Base-by-base conservation (phyloP, 441 rosid species). In the Eutrema salsugineum region DNA sequence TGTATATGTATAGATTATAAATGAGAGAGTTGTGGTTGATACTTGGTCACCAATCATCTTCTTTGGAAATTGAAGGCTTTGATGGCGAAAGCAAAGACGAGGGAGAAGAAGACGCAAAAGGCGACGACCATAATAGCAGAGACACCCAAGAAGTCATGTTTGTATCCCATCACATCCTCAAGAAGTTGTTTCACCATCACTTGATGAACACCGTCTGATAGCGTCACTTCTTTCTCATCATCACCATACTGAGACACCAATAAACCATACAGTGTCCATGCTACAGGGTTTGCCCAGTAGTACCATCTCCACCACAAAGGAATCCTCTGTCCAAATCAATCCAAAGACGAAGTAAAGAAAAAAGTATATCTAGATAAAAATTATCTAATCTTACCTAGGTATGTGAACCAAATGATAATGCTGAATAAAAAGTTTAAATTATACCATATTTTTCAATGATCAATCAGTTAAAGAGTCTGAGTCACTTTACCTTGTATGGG, bases 251-350 rank as follows among this genome's bases (percentile, higher is more conserved):
- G 99, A 8, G 98, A 95, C 19, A 85, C 83, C 70, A 89, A 48
- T 28, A 95, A 90, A 53, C 99, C 99, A 55, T 95, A 93, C 11
- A 93, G 76, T 59, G 89, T 86, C 98, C 99, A 95, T 1, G 99
- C 98, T 8, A 95, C 75, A 0, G 98, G 99, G 77, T 93, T 91
- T 70, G 98, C 99, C 99, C 98, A 93, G 76, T 93, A 95, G 65
- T 95, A 95, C 99, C 99, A 95, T 77, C 99, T 91, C 99, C 98
- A 93, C 97, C 96, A 95, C 43, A 87, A 57, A 0, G 99, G 99
- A 36, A 95, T 93, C 83, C 98, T 91, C 99, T 95, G 97, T 55
- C 12, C 44, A 43, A 28, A 15, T 24, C 63, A 44, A 30, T 33
- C 48, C 57, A 53, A 35, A 15, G 10, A 39, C 20, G 33, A 27